These are phyloP conservation scores for Gypsophila paniculata DNA, from an alignment of 179 eudicot genomes.

Conservation along the genomic window DNA sequence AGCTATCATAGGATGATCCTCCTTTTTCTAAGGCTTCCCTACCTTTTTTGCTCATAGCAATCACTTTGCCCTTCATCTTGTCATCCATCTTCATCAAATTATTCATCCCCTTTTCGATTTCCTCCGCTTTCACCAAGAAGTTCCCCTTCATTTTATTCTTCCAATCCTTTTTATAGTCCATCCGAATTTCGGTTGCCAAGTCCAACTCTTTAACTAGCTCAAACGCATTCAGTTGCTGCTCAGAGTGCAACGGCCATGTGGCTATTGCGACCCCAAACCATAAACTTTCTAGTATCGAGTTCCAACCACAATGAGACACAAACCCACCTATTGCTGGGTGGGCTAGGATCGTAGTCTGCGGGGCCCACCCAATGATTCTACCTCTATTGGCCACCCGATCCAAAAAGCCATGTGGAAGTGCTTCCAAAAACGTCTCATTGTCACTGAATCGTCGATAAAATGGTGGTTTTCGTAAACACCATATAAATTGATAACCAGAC, in stretches of 20 bases:
- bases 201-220: conserved; percentile 27
- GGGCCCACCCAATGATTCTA: conserved; percentile 30
- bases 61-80: conserved; percentile 13
- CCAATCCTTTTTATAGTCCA: conserved; percentile 22
- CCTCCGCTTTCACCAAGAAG: conserved; percentile 17
- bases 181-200: conserved; percentile 25
- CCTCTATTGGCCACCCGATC: conserved; percentile 13
- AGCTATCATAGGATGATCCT: conserved; percentile 23
- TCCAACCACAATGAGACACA: conserved; percentile 35
- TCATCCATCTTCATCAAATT: conserved; percentile 25
- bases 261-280: conserved; percentile 34
- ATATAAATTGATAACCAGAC: conserved; percentile 25
- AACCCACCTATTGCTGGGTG: conserved; percentile 26
- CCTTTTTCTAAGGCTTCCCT: conserved; percentile 21
- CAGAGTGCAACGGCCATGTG: conserved; percentile 28
- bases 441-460: not conserved
- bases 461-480: conserved; percentile 26
- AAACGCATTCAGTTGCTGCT: conserved; percentile 32
- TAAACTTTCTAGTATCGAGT: conserved; percentile 31
- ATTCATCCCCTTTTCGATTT: conserved; percentile 27
- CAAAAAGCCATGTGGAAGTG: conserved; percentile 23
- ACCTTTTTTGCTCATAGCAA: conserved; percentile 5
- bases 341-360: conserved; percentile 13
- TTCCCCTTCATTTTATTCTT: not conserved
- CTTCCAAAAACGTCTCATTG: not conserved